Conservation (phyloP, 768 basidiomycete genomes). For the Xerocomus brunneocitrinus region DNA sequence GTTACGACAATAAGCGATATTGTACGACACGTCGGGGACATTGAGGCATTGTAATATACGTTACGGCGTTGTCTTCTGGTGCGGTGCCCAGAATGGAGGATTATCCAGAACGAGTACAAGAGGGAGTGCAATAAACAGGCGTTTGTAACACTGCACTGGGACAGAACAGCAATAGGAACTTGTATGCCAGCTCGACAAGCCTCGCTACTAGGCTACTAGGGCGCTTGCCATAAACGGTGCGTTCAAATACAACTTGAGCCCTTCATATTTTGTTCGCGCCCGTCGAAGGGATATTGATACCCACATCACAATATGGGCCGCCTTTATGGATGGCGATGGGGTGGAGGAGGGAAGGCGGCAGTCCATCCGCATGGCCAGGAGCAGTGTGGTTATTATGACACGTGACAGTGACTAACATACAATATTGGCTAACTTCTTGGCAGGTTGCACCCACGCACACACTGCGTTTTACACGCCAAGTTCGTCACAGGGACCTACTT, state of each 20-base stretch:
- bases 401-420: neutral
- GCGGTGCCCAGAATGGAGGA: conserved; percentile 10
- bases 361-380: neutral
- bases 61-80: conserved; percentile 1
- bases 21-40: conserved; percentile 14
- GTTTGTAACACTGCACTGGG: conserved; percentile 14
- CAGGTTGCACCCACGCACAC: no score
- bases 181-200: neutral
- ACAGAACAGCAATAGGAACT: neutral
- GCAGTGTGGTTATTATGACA: neutral
- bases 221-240: no score
- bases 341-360: neutral
- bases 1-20: conserved; percentile 19
- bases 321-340: neutral
- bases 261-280: neutral
- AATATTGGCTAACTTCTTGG: no score
- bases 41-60: conserved; percentile 2
- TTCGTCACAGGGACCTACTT: no score
- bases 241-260: neutral
- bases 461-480: no score
- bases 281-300: neutral
- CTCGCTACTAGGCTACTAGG: neutral
- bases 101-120: neutral
- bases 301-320: neutral
- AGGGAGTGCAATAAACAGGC: conserved; percentile 5